These are phyloP conservation scores for Backusella circina DNA, from an alignment of 192 early-diverging fungal genomes.

Conservation along the genomic window DNA sequence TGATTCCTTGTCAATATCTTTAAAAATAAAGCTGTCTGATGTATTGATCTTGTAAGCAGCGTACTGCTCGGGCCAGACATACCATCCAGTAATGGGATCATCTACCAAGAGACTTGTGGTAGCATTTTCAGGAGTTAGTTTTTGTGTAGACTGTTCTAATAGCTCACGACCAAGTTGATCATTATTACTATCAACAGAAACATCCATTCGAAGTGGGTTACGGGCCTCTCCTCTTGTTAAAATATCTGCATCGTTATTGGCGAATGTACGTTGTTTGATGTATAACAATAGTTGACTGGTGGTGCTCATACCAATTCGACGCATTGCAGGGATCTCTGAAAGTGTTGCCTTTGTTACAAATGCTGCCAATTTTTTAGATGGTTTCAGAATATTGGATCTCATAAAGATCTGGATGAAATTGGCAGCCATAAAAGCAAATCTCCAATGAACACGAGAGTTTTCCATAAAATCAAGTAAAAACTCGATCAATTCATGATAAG, in stretches of 20 bases:
- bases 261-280: conserved; percentile 67
- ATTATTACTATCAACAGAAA: neutral
- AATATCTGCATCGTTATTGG: conserved; percentile 42
- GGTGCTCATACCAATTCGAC: conserved; percentile 60
- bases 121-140: neutral
- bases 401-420: conserved; percentile 76
- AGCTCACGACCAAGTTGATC: neutral
- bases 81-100: conserved; percentile 67
- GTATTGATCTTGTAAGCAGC: conserved; percentile 49
- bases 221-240: conserved; percentile 36
- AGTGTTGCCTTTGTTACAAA: conserved; percentile 60
- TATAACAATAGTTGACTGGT: conserved; percentile 60
- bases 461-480: conserved; percentile 57
- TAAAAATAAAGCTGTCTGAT: conserved; percentile 37
- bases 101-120: conserved; percentile 55
- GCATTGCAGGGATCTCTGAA: conserved; percentile 71
- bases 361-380: conserved; percentile 49
- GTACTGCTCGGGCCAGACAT: conserved; percentile 67
- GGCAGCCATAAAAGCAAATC: conserved; percentile 75
- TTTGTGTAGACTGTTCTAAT: conserved; percentile 25
- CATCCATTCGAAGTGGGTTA: conserved; percentile 35
- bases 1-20: conserved; percentile 53
- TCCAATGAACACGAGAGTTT: conserved; percentile 71
- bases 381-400: conserved; percentile 51
- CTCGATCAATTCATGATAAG: conserved; percentile 34